Conservation (phyloP, 352 stramenopile genomes). For the Phytophthora pinifolia region DNA sequence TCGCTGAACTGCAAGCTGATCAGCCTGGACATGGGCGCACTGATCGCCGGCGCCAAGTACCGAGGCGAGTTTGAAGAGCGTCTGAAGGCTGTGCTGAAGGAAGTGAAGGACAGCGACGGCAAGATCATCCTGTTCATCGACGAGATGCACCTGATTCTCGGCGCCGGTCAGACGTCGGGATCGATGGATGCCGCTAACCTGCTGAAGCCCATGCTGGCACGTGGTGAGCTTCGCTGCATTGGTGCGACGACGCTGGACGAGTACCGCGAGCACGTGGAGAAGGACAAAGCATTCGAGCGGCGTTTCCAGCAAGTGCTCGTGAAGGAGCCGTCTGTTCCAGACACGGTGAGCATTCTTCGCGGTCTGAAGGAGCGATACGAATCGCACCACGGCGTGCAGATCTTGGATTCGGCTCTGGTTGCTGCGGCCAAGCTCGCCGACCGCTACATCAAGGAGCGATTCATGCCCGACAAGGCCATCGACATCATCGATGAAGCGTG, state of each 20-base stretch:
- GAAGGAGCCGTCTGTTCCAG: slow-evolving; percentile 92
- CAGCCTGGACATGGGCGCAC: slow-evolving; percentile 95
- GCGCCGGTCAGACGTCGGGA: slow-evolving; percentile 89
- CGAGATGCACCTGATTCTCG: slow-evolving; percentile 97
- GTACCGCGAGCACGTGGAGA: slow-evolving; percentile 98
- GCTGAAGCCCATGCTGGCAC: slow-evolving; percentile 97
- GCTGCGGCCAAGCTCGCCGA: slow-evolving; percentile 93
- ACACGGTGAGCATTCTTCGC: slow-evolving; percentile 96
- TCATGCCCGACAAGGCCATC: slow-evolving; percentile 95
- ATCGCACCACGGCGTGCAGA: slow-evolving; percentile 95
- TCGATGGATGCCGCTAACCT: slow-evolving; percentile 98
- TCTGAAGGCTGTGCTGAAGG: slow-evolving; percentile 94
- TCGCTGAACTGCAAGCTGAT: slow-evolving; percentile 91
- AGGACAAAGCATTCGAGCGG: slow-evolving; percentile 97
- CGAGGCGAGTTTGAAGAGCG: slow-evolving; percentile 99
- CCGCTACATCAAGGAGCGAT: slow-evolving; percentile 92
- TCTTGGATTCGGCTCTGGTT: slow-evolving; percentile 93
- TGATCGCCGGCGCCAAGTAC: slow-evolving; percentile 98
- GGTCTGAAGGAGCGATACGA: slow-evolving; percentile 97
- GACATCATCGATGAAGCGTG: slow-evolving; percentile 96
- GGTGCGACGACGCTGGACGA: slow-evolving; percentile 98
- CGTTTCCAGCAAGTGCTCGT: slow-evolving; percentile 98
- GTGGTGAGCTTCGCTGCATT: slow-evolving; percentile 96
- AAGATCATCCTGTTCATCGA: slow-evolving; percentile 99
- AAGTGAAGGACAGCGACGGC: slow-evolving; percentile 91